Evolutionary conservation across 2,329 filamentous ascomycete genomes (phyloP).

Genomic region (Cordyceps pruinosa): DNA sequence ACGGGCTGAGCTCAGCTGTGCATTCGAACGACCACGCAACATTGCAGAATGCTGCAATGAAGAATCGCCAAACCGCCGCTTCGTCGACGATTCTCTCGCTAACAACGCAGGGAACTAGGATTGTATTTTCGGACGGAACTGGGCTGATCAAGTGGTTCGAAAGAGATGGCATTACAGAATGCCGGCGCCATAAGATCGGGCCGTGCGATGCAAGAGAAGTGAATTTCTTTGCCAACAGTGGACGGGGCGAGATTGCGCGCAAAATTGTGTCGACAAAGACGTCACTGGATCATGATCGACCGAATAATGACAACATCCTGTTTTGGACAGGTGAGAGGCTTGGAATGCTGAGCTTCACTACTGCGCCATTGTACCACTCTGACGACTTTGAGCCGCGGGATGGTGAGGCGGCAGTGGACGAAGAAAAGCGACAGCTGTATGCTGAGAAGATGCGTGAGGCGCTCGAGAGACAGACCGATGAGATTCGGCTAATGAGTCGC

Average conservation of each 20-base stretch:
- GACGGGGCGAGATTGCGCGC: constrained; percentile 65
- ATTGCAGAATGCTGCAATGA: constrained; percentile 46
- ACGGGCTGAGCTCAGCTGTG: constrained; percentile 45
- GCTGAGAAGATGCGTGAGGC: constrained; percentile 66
- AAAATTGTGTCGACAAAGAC: constrained; percentile 64
- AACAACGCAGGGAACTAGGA: constrained; percentile 69
- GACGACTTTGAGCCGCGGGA: constrained; percentile 45
- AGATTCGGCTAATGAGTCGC: constrained; percentile 63
- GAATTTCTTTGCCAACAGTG: constrained; percentile 45
- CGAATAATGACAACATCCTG: constrained; percentile 61
- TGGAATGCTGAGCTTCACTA: constrained; percentile 62
- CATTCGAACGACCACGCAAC: constrained; percentile 21
- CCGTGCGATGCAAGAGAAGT: constrained; percentile 42
- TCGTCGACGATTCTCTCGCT: constrained; percentile 76
- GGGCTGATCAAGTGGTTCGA: constrained; percentile 89
- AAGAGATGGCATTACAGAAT: constrained; percentile 64
- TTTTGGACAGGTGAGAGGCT: constrained; percentile 86
- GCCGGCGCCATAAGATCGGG: constrained; percentile 47
- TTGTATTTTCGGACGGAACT: constrained; percentile 78
- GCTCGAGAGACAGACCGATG: constrained; percentile 70
- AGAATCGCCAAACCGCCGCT: constrained; percentile 79
- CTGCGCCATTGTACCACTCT: constrained; percentile 39
- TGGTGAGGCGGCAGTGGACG: constrained; percentile 41
- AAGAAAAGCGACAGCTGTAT: constrained; percentile 55
- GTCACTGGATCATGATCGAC: constrained; percentile 21